Percentiles rank a stretch among this genome's conserved stretches.
phyloP scores from a whole-genome alignment of 805 yeast species.

The Tetrapisispora phaffii region DNA sequence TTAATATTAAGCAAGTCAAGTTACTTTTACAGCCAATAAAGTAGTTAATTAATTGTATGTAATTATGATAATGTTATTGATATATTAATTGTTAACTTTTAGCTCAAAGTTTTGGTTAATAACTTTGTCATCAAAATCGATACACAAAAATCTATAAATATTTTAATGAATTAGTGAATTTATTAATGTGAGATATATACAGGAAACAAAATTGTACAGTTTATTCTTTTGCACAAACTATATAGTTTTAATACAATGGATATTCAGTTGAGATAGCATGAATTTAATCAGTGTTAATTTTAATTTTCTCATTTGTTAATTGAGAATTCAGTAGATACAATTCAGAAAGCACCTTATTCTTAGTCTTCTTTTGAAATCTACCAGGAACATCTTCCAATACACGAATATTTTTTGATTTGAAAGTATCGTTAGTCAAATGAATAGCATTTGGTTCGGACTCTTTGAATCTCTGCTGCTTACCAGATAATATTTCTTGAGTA shows the following conservation, averaged over 20 bases:
- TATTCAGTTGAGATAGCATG: background rate
- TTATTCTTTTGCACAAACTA: background rate
- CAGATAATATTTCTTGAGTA: constrained; percentile 23
- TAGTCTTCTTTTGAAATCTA: constrained; percentile 36
- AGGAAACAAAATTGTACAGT: background rate
- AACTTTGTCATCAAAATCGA: background rate
- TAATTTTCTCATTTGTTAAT: background rate
- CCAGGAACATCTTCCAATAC: constrained; percentile 43
- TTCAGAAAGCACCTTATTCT: constrained; percentile 38
- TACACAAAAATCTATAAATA: background rate
- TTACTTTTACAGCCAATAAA: background rate
- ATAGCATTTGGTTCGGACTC: constrained; percentile 73
- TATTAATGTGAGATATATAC: background rate
- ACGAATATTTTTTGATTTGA: constrained; percentile 47
- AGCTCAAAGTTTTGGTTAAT: background rate
- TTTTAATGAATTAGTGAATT: background rate
- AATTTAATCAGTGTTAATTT: background rate
- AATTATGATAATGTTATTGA: no score
- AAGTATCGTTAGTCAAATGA: constrained; percentile 46
- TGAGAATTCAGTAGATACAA: constrained; percentile 29
- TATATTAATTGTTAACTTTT: no score
- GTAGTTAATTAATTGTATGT: no score
- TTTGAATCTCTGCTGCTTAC: constrained; percentile 33
- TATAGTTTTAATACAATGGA: background rate
- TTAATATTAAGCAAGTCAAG: no score